Base-by-base conservation (phyloP, 73 alveolate genomes). In the Stentor roeselii region DNA sequence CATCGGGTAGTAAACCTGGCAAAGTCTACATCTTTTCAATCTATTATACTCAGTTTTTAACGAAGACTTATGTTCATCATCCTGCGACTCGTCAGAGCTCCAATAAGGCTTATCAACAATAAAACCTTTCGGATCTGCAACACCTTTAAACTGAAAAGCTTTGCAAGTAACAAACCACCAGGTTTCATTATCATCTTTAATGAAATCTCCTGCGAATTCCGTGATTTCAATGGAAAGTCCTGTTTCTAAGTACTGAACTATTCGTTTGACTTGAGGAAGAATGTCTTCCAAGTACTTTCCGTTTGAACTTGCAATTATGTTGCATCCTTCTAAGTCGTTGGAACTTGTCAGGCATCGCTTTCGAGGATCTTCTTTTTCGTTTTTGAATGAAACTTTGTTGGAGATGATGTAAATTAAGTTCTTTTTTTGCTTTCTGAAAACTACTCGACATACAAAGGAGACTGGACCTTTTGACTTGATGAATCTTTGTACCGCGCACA, bases 401-500 rank as follows among this genome's bases (percentile, higher is more conserved):
- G 99, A 91, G 40, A 96, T 94, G 27, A 93, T 87, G 90, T 94
- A 96, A 15, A 94, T 88, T 42, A 77, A 85, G 32, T 96, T 91
- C 60, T 94, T 93, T 78, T 93, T 94, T 82, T 90, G 89, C 86
- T 93, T 91, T 83, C 95, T 88, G 95, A 95, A 95, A 40, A 93
- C 95, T 14, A 96, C 90, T 84, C 99, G 89, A 74, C 98, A 94
- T 6, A 97, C 85, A 82, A 94, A 97, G 4, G 99, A 97, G 78
- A 92, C 92, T 32, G 99, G 99, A 11, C 99, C 99, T 75, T 96
- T 90, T 82, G 97, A 88, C 86, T 95, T 97, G 4, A 97, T 93
- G 84, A 93, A 97, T 83, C 96, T 92, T 86, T 97, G 95, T 14
- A 97, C 85, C 6, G 92, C 97, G 75, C 96, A 84, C 58, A 83